Base-by-base conservation (phyloP, 352 stramenopile genomes). In the Phytopythium litorale region DNA sequence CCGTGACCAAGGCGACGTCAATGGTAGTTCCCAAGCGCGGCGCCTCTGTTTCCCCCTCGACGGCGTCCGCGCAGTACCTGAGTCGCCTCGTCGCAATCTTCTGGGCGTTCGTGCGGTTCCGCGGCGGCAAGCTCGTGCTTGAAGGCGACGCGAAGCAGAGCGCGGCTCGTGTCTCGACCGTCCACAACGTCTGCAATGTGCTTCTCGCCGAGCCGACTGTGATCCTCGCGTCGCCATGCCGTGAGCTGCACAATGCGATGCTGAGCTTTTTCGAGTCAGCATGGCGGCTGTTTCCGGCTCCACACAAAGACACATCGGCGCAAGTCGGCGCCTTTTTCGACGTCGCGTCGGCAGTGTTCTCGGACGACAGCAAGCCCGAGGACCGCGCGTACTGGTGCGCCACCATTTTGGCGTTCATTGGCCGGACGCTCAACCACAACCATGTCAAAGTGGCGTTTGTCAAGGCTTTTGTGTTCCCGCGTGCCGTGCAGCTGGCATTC, bases 51-150 rank as follows among this genome's bases (percentile, higher is more conserved):
- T 33, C 49, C 2, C 9, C 35, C 46, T 67, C 32, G 15, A 78
- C 57, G 0, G 76, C 80, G 15, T 75, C 71, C n/a, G 72, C 78
- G 43, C n/a, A 86, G 46, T 94, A 91, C 49, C 65, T 92, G 38
- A 86, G 75, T 28, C 81, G 81, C n/a, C 68, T 92, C 18, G 46
- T 88, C n/a, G 67, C 70, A 46, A 72, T 91, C 37, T 62, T 92
- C 56, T 67, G 78, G 21, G 65, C 62, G 7, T 78, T 91, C 40
- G 72, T 89, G 33, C 79, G 81, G 23, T 89, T 75, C 51, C 80
- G 83, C 57, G 73, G 68, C 37, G 85, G 78, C 35, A 78, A 72
- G 38, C 56, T 94, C 28, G 55, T 92, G 23, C 71, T 68, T 1
- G 59, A 73, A 18, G 71, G 73, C 4, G 73, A 67, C 32, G 71